Evolutionary conservation across 176 grass and related monocot genomes (phyloP).

Genomic region (Avena atlantica): DNA sequence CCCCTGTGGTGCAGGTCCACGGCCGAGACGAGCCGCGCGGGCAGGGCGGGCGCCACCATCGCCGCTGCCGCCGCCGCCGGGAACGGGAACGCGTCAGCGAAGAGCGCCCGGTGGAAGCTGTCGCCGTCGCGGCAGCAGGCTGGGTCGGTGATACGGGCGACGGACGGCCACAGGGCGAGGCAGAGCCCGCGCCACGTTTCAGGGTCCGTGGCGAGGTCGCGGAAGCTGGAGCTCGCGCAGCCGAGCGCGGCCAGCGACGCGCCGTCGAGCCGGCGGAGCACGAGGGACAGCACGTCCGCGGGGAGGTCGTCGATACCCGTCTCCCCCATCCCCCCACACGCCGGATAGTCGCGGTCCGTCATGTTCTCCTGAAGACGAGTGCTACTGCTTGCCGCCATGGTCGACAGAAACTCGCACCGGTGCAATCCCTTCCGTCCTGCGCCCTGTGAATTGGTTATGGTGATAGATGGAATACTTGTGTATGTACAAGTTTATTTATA

Average conservation of each 20-base stretch:
- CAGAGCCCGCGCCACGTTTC: slow-evolving; percentile 72
- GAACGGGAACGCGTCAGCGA: slow-evolving; percentile 80
- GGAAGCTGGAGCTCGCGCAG: slow-evolving; percentile 63
- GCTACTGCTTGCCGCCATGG: neutral
- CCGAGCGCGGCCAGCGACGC: slow-evolving; percentile 67
- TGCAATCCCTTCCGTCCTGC: neutral
- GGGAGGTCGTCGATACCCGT: slow-evolving; percentile 73
- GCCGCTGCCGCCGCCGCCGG: slow-evolving; percentile 16
- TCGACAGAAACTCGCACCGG: slow-evolving; percentile 5
- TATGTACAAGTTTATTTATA: neutral
- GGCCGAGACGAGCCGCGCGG: slow-evolving; percentile 63
- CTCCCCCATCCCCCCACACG: neutral
- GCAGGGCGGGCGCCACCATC: neutral
- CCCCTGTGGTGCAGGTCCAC: slow-evolving; percentile 72
- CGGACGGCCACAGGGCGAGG: slow-evolving; percentile 72
- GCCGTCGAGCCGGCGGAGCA: slow-evolving; percentile 70
- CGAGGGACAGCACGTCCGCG: slow-evolving; percentile 59
- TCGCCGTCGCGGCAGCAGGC: neutral
- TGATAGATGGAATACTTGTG: neutral
- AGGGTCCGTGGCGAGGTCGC: slow-evolving; percentile 51
- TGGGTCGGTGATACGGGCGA: slow-evolving; percentile 20
- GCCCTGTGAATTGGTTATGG: neutral
- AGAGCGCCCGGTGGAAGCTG: slow-evolving; percentile 54
- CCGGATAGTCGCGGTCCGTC: slow-evolving; percentile 2
- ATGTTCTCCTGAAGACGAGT: neutral